A percentile compares a stretch with the other conserved stretches of the same genome.
These are phyloP conservation scores for Umbellularia californica DNA, from an alignment of 164 flowering plant species.

Conservation along the genomic window DNA sequence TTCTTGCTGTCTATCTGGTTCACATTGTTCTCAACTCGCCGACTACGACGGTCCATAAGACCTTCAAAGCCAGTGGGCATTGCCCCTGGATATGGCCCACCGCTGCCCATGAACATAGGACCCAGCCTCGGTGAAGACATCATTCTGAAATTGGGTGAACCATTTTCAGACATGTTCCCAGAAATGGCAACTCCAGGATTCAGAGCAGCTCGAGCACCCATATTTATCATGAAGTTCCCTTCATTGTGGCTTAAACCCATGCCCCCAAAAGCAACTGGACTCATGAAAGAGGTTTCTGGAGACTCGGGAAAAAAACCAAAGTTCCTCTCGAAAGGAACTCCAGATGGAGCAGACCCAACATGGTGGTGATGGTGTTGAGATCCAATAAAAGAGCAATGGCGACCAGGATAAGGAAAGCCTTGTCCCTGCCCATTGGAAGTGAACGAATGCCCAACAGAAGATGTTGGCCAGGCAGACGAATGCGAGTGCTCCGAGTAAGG, in stretches of 20 bases:
- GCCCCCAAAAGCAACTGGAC: conserved; percentile 44
- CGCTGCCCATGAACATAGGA: conserved; percentile 50
- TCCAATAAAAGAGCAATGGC: conserved; percentile 37
- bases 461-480: conserved; percentile 53
- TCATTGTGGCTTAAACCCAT: conserved; percentile 47
- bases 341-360: conserved; percentile 97
- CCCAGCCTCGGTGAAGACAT: conserved; percentile 61
- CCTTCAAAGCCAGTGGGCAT: conserved; percentile 42
- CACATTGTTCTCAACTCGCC: conserved; percentile 56
- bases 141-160: conserved; percentile 59
- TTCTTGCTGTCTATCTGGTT: conserved; percentile 68
- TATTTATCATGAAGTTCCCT: conserved; percentile 44
- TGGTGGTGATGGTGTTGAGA: conserved; percentile 53
- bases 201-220: conserved; percentile 44
- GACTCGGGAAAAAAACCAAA: conserved; percentile 68
- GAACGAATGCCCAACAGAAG: conserved; percentile 41
- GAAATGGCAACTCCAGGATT: conserved; percentile 44
- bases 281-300: conserved; percentile 53
- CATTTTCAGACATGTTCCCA: conserved; percentile 60
- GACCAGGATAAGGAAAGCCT: conserved; percentile 44
- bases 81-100: conserved; percentile 46
- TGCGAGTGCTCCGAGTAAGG: conserved; percentile 42
- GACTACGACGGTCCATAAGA: conserved; percentile 54
- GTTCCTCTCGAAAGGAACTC: conserved; percentile 60
- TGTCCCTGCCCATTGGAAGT: conserved; percentile 50